A percentile compares a stretch with the other conserved stretches of the same genome.
Evolutionary conservation across 495 filamentous ascomycete genomes (phyloP).

Genomic region (Penicillium antarcticum): DNA sequence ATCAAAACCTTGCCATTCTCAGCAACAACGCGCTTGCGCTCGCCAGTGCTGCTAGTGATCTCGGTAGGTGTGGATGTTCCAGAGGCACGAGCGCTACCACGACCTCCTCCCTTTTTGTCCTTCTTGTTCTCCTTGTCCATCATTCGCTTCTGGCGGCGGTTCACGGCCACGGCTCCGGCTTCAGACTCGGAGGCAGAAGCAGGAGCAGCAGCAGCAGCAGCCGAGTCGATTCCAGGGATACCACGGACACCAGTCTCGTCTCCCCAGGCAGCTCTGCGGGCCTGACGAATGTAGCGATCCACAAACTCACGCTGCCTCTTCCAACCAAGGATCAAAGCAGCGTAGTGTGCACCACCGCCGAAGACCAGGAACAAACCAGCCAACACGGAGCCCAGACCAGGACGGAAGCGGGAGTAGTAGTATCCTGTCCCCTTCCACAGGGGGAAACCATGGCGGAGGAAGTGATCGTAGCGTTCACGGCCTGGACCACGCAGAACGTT

Average conservation of each 20-base stretch:
- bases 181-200: slow-evolving; percentile 36
- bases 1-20: slow-evolving; percentile 94
- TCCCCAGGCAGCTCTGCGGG: slow-evolving; percentile 84
- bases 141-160: slow-evolving; percentile 81
- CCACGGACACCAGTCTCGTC: slow-evolving; percentile 64
- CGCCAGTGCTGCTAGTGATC: slow-evolving; percentile 49
- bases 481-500: slow-evolving; percentile 76
- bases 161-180: slow-evolving; percentile 56
- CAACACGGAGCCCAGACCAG: slow-evolving; percentile 81
- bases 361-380: slow-evolving; percentile 78
- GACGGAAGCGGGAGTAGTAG: slow-evolving; percentile 92
- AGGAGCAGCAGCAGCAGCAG: slow-evolving; percentile 30
- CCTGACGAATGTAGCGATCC: slow-evolving; percentile 85
- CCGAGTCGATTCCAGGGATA: slow-evolving; percentile 61
- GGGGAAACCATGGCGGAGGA: slow-evolving; percentile 90
- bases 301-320: slow-evolving; percentile 88
- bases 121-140: slow-evolving; percentile 79
- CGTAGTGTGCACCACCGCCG: slow-evolving; percentile 83
- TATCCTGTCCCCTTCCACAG: slow-evolving; percentile 96
- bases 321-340: slow-evolving; percentile 77
- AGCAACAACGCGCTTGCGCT: slow-evolving; percentile 79
- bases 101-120: slow-evolving; percentile 50
- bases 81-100: slow-evolving; percentile 29
- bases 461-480: slow-evolving; percentile 92
- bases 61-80: slow-evolving; percentile 52